A percentile compares a stretch with the other conserved stretches of the same genome.
phyloP scores from a whole-genome alignment of 2,329 filamentous ascomycete genomes.

The Talaromyces sp. region DNA sequence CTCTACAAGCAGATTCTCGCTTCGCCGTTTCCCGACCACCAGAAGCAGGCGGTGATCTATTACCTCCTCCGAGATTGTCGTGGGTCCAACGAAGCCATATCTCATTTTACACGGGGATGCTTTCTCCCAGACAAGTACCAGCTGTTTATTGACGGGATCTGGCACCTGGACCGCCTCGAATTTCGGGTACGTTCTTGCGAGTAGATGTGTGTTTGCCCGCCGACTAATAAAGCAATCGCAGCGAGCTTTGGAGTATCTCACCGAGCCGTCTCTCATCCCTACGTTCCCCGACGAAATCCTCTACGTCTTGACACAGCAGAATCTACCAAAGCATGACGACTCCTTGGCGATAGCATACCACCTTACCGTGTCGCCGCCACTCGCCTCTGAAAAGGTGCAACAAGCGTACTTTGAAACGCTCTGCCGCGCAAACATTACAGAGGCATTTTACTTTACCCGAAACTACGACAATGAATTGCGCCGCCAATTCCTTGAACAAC shows the following conservation, averaged over 20 bases:
- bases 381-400: conserved; percentile 59
- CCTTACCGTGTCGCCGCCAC: conserved; percentile 65
- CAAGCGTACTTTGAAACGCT: conserved; percentile 66
- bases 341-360: conserved; percentile 71
- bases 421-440: conserved; percentile 60
- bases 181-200: conserved; percentile 49
- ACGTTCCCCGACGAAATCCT: conserved; percentile 83
- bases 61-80: conserved; percentile 76
- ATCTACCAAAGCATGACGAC: conserved; percentile 55
- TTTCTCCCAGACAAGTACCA: conserved; percentile 71
- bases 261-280: conserved; percentile 71
- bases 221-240: conserved; percentile 25
- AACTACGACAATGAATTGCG: conserved; percentile 58
- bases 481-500: conserved; percentile 59
- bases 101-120: conserved; percentile 57
- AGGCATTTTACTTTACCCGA: conserved; percentile 69
- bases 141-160: conserved; percentile 75
- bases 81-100: conserved; percentile 44
- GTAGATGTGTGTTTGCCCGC: background rate
- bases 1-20: conserved; percentile 67
- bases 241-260: conserved; percentile 67
- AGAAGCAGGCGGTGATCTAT: conserved; percentile 78
- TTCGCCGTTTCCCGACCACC: conserved; percentile 60
- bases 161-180: conserved; percentile 69
- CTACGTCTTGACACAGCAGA: conserved; percentile 56